phyloP scores from a whole-genome alignment of 169 alveolate species.

The Eimeria praecox region DNA sequence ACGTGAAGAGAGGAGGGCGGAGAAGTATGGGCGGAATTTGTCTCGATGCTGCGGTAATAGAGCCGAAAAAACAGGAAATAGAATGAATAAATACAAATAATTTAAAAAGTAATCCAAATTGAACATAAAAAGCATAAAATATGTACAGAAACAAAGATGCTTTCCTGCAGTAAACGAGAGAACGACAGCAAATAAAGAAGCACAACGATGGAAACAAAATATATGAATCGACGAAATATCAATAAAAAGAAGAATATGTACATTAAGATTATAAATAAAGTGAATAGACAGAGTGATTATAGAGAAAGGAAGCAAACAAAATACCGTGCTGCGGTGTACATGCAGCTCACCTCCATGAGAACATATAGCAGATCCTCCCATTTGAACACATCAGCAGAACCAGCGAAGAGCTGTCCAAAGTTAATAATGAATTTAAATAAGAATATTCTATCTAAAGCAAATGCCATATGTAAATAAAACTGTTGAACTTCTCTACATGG shows the following conservation, averaged over 20 bases:
- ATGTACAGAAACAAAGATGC: too few species aligned
- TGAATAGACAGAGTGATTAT: too few species aligned
- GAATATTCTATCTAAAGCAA: slow-evolving; percentile 34
- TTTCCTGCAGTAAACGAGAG: too few species aligned
- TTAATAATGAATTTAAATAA: slow-evolving; percentile 59
- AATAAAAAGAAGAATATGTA: too few species aligned
- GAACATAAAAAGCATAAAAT: too few species aligned
- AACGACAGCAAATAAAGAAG: too few species aligned
- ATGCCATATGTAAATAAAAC: slow-evolving; percentile 77
- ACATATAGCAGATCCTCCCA: slow-evolving; percentile 80
- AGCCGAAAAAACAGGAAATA: too few species aligned
- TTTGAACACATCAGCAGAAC: slow-evolving; percentile 56
- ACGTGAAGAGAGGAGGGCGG: slow-evolving; percentile 65
- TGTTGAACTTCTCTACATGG: slow-evolving; percentile 72
- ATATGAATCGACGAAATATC: too few species aligned
- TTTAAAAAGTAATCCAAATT: background rate
- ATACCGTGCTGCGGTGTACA: background rate
- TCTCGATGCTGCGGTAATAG: slow-evolving; percentile 82
- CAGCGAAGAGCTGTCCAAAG: slow-evolving; percentile 54
- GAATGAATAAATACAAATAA: background rate
- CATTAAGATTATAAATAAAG: too few species aligned
- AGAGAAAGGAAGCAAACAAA: background rate
- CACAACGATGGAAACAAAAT: too few species aligned
- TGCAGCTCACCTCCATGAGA: slow-evolving; percentile 74
- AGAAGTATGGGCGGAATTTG: slow-evolving; percentile 64